These are phyloP conservation scores for Aspergillus sclerotialis DNA, from an alignment of 2,329 filamentous ascomycete species.

Conservation along the genomic window DNA sequence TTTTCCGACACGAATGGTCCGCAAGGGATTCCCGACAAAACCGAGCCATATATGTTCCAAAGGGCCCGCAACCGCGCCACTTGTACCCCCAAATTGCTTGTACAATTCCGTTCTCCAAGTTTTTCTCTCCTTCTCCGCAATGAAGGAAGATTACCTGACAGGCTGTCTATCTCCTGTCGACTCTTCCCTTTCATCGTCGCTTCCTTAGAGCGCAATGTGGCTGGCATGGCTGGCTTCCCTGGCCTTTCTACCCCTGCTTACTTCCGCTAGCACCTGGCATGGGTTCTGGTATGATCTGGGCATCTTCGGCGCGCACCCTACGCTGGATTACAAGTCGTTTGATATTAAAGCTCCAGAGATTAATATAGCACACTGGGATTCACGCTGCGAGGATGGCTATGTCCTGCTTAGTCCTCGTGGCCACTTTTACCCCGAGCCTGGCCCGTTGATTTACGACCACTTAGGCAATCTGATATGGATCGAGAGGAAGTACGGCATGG, in stretches of 20 bases:
- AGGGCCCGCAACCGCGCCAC: no score
- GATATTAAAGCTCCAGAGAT: constrained; percentile 6
- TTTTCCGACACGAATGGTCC: no score
- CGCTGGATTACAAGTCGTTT: constrained; percentile 7
- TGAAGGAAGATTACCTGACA: no score
- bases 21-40: no score
- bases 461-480: constrained; percentile 23
- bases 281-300: constrained; percentile 10
- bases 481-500: constrained; percentile 27
- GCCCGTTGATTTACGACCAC: constrained; percentile 34
- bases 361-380: constrained; percentile 11
- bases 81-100: no score
- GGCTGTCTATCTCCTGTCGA: no score
- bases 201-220: no score
- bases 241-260: constrained; percentile 1
- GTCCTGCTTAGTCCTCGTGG: constrained; percentile 33
- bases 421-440: constrained; percentile 23
- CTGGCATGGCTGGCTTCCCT: not conserved
- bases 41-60: no score
- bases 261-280: constrained; percentile 9
- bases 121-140: no score
- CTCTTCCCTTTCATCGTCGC: no score
- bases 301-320: constrained; percentile 8
- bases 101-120: no score
- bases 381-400: constrained; percentile 29